These are phyloP conservation scores for Lactifluus rugatus DNA, from an alignment of 768 basidiomycete species.

Conservation along the genomic window DNA sequence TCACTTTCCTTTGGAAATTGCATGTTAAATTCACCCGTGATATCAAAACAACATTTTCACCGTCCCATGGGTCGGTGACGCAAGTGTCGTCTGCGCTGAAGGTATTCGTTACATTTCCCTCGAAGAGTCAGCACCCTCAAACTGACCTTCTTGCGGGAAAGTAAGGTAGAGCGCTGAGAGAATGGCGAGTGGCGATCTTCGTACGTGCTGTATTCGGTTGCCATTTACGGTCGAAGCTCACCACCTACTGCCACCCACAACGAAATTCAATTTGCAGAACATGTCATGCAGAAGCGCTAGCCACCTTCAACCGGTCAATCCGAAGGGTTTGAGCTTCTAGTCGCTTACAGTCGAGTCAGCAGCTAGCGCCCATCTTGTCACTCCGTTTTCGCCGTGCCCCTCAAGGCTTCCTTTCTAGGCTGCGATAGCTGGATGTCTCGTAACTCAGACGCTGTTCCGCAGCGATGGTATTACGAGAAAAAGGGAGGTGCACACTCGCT, in stretches of 20 bases:
- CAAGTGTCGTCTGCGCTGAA: background rate
- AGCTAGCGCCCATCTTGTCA: background rate
- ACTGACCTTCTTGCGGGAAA: background rate
- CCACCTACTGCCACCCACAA: background rate
- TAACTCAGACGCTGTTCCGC: background rate
- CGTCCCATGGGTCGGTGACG: background rate
- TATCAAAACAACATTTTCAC: background rate
- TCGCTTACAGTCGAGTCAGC: background rate
- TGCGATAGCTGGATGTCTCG: background rate
- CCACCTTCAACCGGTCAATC: background rate
- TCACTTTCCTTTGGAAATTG: background rate
- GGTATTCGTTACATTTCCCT: background rate
- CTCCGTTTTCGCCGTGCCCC: background rate
- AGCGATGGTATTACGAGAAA: background rate
- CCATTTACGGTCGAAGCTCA: background rate
- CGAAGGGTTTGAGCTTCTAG: background rate
- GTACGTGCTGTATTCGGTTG: background rate
- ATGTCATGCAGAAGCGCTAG: background rate
- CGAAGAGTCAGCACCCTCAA: background rate
- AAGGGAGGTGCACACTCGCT: background rate
- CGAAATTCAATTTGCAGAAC: background rate
- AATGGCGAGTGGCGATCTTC: conserved; percentile 1
- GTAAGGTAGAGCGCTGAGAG: background rate
- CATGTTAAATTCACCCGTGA: background rate
- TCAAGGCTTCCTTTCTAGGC: background rate